Percentiles rank a stretch among this genome's conserved stretches.
These are phyloP conservation scores for Collybia nuda DNA, from an alignment of 768 basidiomycete genomes.

Conservation along the genomic window DNA sequence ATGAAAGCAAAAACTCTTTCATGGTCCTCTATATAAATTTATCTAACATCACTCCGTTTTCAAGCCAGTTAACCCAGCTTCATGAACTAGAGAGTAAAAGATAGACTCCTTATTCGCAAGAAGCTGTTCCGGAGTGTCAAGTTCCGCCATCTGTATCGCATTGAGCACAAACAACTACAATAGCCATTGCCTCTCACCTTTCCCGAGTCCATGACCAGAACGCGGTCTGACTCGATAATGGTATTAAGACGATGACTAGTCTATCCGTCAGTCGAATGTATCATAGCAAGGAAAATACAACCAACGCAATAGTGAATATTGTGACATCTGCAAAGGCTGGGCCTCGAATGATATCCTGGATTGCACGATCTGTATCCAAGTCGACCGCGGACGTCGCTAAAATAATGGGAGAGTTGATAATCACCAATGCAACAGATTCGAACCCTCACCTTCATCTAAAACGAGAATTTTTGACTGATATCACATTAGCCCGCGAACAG, in stretches of 20 bases:
- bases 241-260: constrained; percentile 78
- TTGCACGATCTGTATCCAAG: constrained; percentile 84
- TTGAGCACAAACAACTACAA: background rate
- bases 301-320: constrained; percentile 84
- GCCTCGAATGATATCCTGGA: constrained; percentile 86
- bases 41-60: background rate
- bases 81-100: constrained; percentile 64
- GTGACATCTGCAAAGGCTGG: constrained; percentile 76
- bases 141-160: constrained; percentile 62
- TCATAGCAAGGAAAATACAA: constrained; percentile 10
- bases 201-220: constrained; percentile 84
- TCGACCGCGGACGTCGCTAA: constrained; percentile 90
- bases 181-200: constrained; percentile 35
- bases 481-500: constrained; percentile 3
- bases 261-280: constrained; percentile 2
- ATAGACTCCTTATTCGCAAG: constrained; percentile 54
- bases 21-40: background rate
- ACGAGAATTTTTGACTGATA: constrained; percentile 80
- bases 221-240: constrained; percentile 77
- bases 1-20: too few relatives aligned
- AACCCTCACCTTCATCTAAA: constrained; percentile 82
- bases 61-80: constrained; percentile 50
- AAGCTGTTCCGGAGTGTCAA: constrained; percentile 67
- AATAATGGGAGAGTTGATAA: constrained; percentile 5
- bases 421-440: background rate